Percentiles rank a stretch among this genome's conserved stretches.
These are phyloP conservation scores for Naganishia sp. DNA, from an alignment of 1,284 basidiomycete species.

Conservation along the genomic window DNA sequence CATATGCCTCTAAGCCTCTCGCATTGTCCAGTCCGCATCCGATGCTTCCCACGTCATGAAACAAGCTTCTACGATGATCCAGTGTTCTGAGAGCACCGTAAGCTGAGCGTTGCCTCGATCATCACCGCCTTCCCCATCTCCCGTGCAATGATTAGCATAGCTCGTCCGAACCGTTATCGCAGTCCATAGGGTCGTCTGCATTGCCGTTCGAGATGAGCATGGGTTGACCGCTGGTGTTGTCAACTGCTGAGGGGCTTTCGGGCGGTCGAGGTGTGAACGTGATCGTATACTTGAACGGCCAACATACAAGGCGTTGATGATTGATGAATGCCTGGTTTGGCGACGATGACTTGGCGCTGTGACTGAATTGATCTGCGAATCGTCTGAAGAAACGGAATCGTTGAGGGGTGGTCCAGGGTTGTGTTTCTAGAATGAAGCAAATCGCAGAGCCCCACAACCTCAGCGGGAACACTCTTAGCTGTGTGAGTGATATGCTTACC, in stretches of 20 bases:
- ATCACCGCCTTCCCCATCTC: no score
- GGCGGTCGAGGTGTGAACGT: constrained; percentile 3
- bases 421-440: not conserved
- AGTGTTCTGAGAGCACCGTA: no score
- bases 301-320: constrained; percentile 19
- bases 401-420: constrained; percentile 19
- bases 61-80: no score
- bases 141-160: no score
- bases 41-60: no score
- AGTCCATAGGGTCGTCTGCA: no score
- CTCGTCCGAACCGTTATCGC: no score
- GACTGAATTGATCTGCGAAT: not conserved
- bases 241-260: not conserved
- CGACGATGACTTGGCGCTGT: not conserved
- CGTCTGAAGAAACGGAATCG: constrained; percentile 22
- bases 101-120: no score
- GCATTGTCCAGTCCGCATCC: no score
- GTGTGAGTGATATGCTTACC: not conserved
- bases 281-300: constrained; percentile 25
- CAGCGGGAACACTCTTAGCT: not conserved
- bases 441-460: not conserved
- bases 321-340: not conserved
- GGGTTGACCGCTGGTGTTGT: no score
- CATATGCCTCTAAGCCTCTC: no score
- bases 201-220: no score